Evolutionary conservation across 345 rosid species (phyloP), one percentile per base, ranked within the genome.

Genomic region (Euphorbia tirucalli): DNA sequence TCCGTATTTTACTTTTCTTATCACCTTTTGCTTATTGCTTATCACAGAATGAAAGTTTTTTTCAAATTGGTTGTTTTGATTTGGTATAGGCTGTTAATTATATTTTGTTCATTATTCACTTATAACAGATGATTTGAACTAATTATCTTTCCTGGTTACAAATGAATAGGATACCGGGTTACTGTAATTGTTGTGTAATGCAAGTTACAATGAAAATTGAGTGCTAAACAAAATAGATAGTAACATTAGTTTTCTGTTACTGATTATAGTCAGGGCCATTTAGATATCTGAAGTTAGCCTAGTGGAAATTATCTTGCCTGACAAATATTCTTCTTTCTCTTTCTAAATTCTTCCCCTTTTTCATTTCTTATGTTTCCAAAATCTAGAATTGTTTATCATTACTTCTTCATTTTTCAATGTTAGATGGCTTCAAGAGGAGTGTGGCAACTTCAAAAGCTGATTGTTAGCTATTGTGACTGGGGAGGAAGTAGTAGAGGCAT

Each of bases 401-500:
- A 50, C 32, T 31, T 48, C 15, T 28, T 22, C 49, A 3, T 71
- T 32, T 24, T 49, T 18, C 7, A 19, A 46, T 65, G 6, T 48
- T 37, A 67, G 85, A 92, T 94, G 99, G 89, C 99, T 19, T 69
- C 81, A 41, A 83, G 92, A 86, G 97, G 97, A 39, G 86, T 80
- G 6, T 94, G 98, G 98, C 97, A 94, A 79, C 97, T 92, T 30
- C 75, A 87, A 76, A 94, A 85, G 81, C 84, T 94, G 71, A 76
- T 90, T 2, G 97, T 90, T 22, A 90, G 97, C 86, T 90, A 84
- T 65, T 83, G 90, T 73, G 86, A 90, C 57, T 89, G 97, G 99
- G 97, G 99, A 66, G 99, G 97, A 22, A 95, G 97, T 76, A 90
- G 99, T 61, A 83, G 91, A 58, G 97, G 97, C 62, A 88, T 90